phyloP scores from a whole-genome alignment of 331 rosid species.

The Acacia pycnantha region DNA sequence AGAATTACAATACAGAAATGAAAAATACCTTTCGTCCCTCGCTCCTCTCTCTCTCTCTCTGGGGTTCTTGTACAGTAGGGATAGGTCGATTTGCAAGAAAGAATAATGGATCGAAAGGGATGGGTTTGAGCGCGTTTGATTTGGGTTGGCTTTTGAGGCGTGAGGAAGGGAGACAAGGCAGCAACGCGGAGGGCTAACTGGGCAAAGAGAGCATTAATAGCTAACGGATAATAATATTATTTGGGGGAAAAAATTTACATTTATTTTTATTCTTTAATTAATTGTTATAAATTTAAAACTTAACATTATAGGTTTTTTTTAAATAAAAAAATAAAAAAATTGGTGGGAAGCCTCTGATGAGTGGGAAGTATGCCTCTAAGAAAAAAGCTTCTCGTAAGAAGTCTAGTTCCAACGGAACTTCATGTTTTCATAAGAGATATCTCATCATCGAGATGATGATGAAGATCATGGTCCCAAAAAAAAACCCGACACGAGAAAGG shows the following conservation, averaged over 20 bases:
- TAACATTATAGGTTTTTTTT: too few relatives aligned
- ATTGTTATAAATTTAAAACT: too few relatives aligned
- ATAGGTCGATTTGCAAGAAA: not conserved
- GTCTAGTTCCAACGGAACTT: too few relatives aligned
- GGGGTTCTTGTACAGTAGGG: not conserved
- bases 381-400: too few relatives aligned
- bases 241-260: not conserved
- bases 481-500: too few relatives aligned
- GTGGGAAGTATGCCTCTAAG: too few relatives aligned
- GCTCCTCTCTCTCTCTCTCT: not conserved
- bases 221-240: not conserved
- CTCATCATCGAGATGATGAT: too few relatives aligned
- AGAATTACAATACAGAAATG: constrained; percentile 8
- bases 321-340: too few relatives aligned
- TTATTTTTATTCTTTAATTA: too few relatives aligned
- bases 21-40: not conserved
- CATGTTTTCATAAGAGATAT: too few relatives aligned
- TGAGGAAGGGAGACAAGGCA: constrained; percentile 19
- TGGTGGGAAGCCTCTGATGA: too few relatives aligned
- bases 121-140: not conserved
- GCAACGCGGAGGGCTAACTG: constrained; percentile 22
- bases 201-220: not conserved
- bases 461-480: too few relatives aligned
- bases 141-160: constrained; percentile 10
- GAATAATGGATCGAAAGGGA: not conserved